phyloP scores from a whole-genome alignment of 352 stramenopile genomes.

The Peronospora tabacina region DNA sequence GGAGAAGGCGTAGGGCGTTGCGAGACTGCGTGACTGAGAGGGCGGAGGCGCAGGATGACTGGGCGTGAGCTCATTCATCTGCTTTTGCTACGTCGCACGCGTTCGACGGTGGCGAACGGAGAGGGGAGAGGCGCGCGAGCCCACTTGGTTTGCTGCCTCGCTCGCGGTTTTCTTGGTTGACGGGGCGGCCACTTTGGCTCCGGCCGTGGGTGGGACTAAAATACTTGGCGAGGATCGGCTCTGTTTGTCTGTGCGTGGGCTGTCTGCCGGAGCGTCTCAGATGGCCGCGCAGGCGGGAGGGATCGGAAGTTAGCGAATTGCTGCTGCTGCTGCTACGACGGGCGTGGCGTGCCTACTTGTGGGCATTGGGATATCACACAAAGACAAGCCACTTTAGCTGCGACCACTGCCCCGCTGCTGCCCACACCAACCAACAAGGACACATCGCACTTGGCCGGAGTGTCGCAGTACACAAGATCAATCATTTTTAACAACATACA shows the following conservation, averaged over 20 bases:
- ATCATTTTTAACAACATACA: background rate
- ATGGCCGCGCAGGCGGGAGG: constrained; percentile 16
- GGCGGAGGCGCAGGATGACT: constrained; percentile 18
- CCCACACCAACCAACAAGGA: constrained; percentile 19
- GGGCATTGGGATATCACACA: constrained; percentile 34
- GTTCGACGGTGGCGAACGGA: constrained; percentile 2
- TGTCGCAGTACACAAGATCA: constrained; percentile 9
- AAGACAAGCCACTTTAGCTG: constrained; percentile 22
- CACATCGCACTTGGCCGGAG: constrained; percentile 20
- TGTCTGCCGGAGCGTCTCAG: constrained; percentile 25
- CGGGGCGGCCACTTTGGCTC: constrained; percentile 22
- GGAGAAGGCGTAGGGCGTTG: constrained; percentile 19
- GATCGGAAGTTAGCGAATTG: constrained; percentile 26
- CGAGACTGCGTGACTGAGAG: constrained; percentile 22
- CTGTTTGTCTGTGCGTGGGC: constrained; percentile 23
- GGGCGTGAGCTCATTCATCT: constrained; percentile 40
- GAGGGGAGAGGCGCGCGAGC: constrained; percentile 1
- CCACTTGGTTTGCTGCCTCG: constrained; percentile 8
- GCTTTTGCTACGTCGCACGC: constrained; percentile 14
- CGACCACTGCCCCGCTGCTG: constrained; percentile 21
- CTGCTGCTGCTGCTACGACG: constrained; percentile 11
- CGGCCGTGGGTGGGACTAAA: constrained; percentile 30
- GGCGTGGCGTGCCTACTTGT: constrained; percentile 27
- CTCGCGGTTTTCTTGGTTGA: constrained; percentile 30
- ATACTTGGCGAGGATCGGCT: constrained; percentile 34